Conservation (phyloP, 1,284 basidiomycete genomes). For the Laetiporus sulphureus region DNA sequence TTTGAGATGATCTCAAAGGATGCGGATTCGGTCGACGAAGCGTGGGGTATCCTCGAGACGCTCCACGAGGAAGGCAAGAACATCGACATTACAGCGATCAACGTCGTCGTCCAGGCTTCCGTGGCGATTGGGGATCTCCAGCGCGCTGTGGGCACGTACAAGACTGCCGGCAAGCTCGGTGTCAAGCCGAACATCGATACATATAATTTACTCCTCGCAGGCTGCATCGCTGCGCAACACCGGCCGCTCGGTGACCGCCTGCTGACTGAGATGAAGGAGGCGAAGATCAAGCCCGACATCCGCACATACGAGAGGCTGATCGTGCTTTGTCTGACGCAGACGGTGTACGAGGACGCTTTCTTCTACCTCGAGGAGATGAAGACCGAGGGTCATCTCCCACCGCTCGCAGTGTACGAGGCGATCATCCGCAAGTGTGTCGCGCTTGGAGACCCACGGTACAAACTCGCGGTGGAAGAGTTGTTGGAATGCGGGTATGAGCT, state of each 20-base stretch:
- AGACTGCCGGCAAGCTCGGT: slow-evolving; percentile 48
- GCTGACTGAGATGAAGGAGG: slow-evolving; percentile 53
- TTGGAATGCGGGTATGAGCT: slow-evolving; percentile 38
- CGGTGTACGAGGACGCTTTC: slow-evolving; percentile 80
- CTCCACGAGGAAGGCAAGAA: slow-evolving; percentile 44
- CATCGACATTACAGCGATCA: slow-evolving; percentile 56
- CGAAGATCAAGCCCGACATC: slow-evolving; percentile 44
- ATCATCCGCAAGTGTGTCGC: slow-evolving; percentile 55
- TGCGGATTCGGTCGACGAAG: slow-evolving; percentile 52
- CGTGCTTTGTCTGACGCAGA: slow-evolving; percentile 60
- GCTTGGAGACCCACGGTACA: slow-evolving; percentile 54
- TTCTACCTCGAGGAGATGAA: slow-evolving; percentile 88
- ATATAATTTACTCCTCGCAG: slow-evolving; percentile 65
- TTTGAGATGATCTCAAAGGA: slow-evolving; percentile 40
- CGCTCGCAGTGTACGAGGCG: slow-evolving; percentile 49
- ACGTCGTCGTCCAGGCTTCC: slow-evolving; percentile 61
- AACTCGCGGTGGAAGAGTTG: slow-evolving; percentile 70
- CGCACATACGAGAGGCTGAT: slow-evolving; percentile 66
- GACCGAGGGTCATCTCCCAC: slow-evolving; percentile 47
- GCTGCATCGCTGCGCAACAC: slow-evolving; percentile 49
- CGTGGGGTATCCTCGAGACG: slow-evolving; percentile 61
- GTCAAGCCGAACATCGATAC: slow-evolving; percentile 56
- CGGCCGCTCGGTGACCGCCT: slow-evolving; percentile 57
- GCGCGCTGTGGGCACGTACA: slow-evolving; percentile 73
- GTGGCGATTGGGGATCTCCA: slow-evolving; percentile 62